Conservation (phyloP, 2,329 filamentous ascomycete species). For the Sclerotinia subarctica region DNA sequence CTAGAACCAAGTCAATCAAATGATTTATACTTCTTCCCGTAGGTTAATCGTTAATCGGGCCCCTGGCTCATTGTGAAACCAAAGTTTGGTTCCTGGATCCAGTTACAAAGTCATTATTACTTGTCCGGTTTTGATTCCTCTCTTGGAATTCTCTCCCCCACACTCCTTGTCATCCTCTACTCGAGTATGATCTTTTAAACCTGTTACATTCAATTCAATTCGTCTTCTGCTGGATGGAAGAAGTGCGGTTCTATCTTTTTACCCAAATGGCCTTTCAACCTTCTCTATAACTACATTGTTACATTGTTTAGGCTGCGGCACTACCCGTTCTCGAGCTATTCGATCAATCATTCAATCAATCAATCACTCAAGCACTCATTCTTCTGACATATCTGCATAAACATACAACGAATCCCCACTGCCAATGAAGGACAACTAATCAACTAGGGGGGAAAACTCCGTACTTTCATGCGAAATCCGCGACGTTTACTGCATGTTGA, state of each 20-base stretch:
- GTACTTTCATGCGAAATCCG: slow-evolving; percentile 13
- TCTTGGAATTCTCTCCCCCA: background rate
- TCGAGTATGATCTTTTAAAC: no score
- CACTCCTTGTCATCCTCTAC: background rate
- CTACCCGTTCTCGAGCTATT: background rate
- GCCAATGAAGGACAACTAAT: slow-evolving; percentile 16
- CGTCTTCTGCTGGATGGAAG: background rate
- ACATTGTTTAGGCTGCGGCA: background rate
- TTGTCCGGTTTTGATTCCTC: background rate
- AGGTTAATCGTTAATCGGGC: background rate
- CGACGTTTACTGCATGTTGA: slow-evolving; percentile 18
- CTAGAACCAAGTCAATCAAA: background rate
- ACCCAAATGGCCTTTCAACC: background rate
- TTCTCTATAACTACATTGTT: background rate
- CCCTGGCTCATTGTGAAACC: slow-evolving; percentile 4
- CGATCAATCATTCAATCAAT: background rate
- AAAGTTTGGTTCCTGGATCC: slow-evolving; percentile 6
- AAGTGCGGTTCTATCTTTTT: background rate
- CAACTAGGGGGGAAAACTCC: slow-evolving; percentile 13
- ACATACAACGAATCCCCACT: background rate
- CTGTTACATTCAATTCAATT: background rate
- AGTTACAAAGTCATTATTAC: background rate
- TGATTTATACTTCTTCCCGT: background rate
- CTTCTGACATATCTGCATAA: background rate
- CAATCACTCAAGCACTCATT: background rate